Evolutionary conservation across 1,139 yeast genomes (phyloP).

Genomic region (Hyphopichia pseudoburtonii): DNA sequence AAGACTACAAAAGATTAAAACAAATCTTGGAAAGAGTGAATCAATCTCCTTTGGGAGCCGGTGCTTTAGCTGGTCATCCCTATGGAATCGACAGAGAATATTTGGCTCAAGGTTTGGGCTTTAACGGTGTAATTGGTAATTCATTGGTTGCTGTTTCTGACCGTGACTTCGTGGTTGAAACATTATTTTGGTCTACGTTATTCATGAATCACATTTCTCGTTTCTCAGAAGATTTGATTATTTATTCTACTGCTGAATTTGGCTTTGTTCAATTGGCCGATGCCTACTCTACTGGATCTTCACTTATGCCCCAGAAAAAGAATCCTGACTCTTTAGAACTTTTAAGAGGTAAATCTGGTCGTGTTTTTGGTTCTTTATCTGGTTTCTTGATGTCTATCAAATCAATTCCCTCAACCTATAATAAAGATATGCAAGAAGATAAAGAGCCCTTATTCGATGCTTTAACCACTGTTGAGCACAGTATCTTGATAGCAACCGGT

Average conservation of each 20-base stretch:
- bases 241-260: constrained; percentile 96
- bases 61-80: constrained; percentile 99
- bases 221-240: constrained; percentile 90
- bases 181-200: constrained; percentile 96
- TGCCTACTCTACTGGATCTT: constrained; percentile 97
- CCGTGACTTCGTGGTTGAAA: constrained; percentile 95
- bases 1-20: constrained; percentile 80
- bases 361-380: constrained; percentile 91
- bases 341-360: constrained; percentile 94
- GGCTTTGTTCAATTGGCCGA: constrained; percentile 92
- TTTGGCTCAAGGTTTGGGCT: constrained; percentile 76
- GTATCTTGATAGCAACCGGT: constrained; percentile 92
- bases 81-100: constrained; percentile 95
- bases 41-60: constrained; percentile 89
- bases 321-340: constrained; percentile 95
- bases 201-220: constrained; percentile 95
- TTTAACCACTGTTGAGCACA: constrained; percentile 86
- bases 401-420: constrained; percentile 95
- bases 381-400: constrained; percentile 96
- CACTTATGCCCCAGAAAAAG: constrained; percentile 98
- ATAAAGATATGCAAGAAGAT: constrained; percentile 98
- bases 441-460: constrained; percentile 96
- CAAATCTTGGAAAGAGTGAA: constrained; percentile 83
- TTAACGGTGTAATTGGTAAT: constrained; percentile 85
- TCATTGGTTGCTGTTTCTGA: constrained; percentile 94